phyloP scores from a whole-genome alignment of 2,329 filamentous ascomycete species.

The Aspergillus flavus region DNA sequence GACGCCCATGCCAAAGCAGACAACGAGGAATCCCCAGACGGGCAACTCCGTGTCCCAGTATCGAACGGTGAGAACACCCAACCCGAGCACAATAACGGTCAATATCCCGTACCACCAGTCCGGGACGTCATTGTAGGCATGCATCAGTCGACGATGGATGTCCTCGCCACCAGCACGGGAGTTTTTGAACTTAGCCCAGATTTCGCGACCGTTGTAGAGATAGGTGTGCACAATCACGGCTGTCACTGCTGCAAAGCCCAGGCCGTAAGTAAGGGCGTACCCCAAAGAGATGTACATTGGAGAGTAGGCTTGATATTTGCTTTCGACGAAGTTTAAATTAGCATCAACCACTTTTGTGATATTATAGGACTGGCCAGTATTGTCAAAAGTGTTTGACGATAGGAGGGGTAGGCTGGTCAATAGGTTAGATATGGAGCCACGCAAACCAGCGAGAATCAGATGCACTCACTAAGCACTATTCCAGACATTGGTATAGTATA shows the following conservation, averaged over 20 bases:
- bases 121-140: slow-evolving; percentile 64
- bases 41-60: slow-evolving; percentile 43
- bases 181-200: slow-evolving; percentile 37
- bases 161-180: slow-evolving; percentile 52
- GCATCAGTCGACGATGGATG: slow-evolving; percentile 67
- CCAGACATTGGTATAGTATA: slow-evolving; percentile 61
- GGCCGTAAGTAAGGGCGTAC: slow-evolving; percentile 39
- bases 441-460: background rate
- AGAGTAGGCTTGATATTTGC: slow-evolving; percentile 43
- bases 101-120: slow-evolving; percentile 61
- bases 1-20: slow-evolving; percentile 39
- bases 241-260: slow-evolving; percentile 41
- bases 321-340: slow-evolving; percentile 34
- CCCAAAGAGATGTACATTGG: slow-evolving; percentile 42
- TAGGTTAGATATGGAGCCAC: slow-evolving; percentile 1
- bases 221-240: slow-evolving; percentile 38
- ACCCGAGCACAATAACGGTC: slow-evolving; percentile 35
- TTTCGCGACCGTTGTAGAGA: slow-evolving; percentile 38
- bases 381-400: slow-evolving; percentile 34
- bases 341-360: slow-evolving; percentile 32
- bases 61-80: slow-evolving; percentile 34
- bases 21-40: slow-evolving; percentile 43
- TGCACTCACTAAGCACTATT: slow-evolving; percentile 36
- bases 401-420: slow-evolving; percentile 29
- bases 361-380: slow-evolving; percentile 35